Evolutionary conservation across 1,139 yeast species (phyloP).

Genomic region (Meyerozyma carpophila): DNA sequence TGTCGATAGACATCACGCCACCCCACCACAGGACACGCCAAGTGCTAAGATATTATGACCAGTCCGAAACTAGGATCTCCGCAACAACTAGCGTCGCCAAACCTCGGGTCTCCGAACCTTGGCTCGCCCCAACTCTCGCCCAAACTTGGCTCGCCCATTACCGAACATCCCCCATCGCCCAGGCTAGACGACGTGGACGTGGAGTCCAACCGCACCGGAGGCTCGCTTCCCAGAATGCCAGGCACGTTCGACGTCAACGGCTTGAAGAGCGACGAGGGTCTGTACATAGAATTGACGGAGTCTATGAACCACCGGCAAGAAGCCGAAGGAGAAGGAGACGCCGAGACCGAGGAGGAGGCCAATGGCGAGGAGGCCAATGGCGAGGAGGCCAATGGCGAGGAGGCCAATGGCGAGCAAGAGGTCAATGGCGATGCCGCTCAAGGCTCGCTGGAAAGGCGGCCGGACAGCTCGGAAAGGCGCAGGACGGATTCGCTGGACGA

Average conservation of each 20-base stretch:
- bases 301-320: constrained; percentile 8
- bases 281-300: constrained; percentile 18
- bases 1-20: not conserved
- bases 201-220: constrained; percentile 1
- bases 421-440: too few relatives aligned
- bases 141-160: not conserved
- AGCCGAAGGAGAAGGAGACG: not conserved
- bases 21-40: not conserved
- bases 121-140: not conserved
- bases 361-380: not conserved
- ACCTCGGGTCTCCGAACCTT: not conserved
- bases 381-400: not conserved
- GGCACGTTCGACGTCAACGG: constrained; percentile 58
- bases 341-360: constrained; percentile 3
- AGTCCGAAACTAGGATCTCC: not conserved
- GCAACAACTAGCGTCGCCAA: not conserved
- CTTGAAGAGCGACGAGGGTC: constrained; percentile 21
- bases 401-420: not conserved
- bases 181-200: not conserved
- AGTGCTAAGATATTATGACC: not conserved
- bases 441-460: not conserved
- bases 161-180: not conserved
- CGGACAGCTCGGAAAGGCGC: not conserved
- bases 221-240: constrained; percentile 46
- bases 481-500: not conserved